phyloP scores from a whole-genome alignment of 148 eudicot species.

The Tetragonia tetragonoides region DNA sequence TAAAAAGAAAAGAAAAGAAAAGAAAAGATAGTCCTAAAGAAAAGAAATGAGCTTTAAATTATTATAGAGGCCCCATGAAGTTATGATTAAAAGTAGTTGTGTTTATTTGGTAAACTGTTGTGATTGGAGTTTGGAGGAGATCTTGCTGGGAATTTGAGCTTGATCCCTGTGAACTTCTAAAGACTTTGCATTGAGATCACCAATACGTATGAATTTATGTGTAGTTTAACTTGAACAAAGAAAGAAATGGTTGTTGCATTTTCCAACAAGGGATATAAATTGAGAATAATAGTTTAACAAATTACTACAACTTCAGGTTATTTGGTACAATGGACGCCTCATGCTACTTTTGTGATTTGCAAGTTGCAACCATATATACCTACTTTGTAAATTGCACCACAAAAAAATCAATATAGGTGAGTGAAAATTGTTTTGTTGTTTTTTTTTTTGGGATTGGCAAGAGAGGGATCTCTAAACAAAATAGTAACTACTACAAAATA shows the following conservation, averaged over 20 bases:
- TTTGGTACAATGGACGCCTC: neutral
- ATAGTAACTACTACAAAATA: too few species aligned
- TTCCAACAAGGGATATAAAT: neutral
- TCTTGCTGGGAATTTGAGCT: neutral
- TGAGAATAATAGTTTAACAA: neutral
- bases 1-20: neutral
- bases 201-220: neutral
- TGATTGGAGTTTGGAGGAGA: neutral
- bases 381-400: neutral
- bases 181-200: neutral
- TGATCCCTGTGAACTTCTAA: neutral
- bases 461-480: too few species aligned
- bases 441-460: too few species aligned
- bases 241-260: constrained; percentile 2
- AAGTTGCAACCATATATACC: neutral
- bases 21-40: neutral
- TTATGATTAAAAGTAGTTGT: neutral
- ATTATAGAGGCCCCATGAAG: neutral
- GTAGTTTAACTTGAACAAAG: neutral
- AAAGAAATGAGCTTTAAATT: neutral
- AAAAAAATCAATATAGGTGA: neutral
- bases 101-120: neutral
- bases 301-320: neutral
- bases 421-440: too few species aligned
- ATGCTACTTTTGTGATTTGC: neutral